A percentile compares a stretch with the other conserved stretches of the same genome.
phyloP scores from a whole-genome alignment of 2,329 filamentous ascomycete species.

The Talaromyces sp. region DNA sequence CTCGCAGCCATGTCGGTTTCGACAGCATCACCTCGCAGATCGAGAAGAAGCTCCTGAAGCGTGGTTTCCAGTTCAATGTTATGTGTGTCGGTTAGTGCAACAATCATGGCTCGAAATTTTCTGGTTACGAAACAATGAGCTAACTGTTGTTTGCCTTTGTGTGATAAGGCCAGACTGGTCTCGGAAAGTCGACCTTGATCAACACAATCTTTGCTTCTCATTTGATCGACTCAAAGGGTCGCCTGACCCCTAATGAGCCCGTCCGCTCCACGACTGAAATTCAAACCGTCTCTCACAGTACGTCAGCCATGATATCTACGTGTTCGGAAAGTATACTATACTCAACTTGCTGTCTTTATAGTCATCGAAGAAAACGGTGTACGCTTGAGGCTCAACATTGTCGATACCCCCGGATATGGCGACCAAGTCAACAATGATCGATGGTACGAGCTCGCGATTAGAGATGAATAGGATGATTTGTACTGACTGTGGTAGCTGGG shows the following conservation, averaged over 20 bases:
- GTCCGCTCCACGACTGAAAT: slow-evolving; percentile 97
- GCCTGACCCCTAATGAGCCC: slow-evolving; percentile 84
- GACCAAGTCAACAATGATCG: slow-evolving; percentile 99
- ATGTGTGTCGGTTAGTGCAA: slow-evolving; percentile 89
- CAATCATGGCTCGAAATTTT: not conserved
- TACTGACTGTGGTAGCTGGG: slow-evolving; percentile 61
- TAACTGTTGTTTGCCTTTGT: slow-evolving; percentile 6
- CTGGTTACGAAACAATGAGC: not conserved
- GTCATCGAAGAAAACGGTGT: slow-evolving; percentile 99
- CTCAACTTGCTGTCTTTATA: slow-evolving; percentile 25
- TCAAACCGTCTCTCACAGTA: slow-evolving; percentile 88
- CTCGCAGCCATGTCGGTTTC: slow-evolving; percentile 98
- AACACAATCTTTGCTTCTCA: slow-evolving; percentile 99
- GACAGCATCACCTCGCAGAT: slow-evolving; percentile 99
- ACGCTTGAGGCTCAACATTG: slow-evolving; percentile 94
- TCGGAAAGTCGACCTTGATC: slow-evolving; percentile 98
- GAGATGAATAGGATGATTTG: not conserved
- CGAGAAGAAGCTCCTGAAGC: slow-evolving; percentile 98
- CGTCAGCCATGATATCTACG: slow-evolving; percentile 23
- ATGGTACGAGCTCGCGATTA: slow-evolving; percentile 54
- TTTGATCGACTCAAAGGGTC: slow-evolving; percentile 97
- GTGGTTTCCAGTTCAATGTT: slow-evolving; percentile 99
- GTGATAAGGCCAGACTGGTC: slow-evolving; percentile 81
- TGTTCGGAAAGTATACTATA: slow-evolving; percentile 20
- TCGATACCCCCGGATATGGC: slow-evolving; percentile 96